Percentiles rank a stretch among this genome's conserved stretches.
Evolutionary conservation across 192 early-diverging fungal species (phyloP).

Genomic region (Umbelopsis ramanniana): DNA sequence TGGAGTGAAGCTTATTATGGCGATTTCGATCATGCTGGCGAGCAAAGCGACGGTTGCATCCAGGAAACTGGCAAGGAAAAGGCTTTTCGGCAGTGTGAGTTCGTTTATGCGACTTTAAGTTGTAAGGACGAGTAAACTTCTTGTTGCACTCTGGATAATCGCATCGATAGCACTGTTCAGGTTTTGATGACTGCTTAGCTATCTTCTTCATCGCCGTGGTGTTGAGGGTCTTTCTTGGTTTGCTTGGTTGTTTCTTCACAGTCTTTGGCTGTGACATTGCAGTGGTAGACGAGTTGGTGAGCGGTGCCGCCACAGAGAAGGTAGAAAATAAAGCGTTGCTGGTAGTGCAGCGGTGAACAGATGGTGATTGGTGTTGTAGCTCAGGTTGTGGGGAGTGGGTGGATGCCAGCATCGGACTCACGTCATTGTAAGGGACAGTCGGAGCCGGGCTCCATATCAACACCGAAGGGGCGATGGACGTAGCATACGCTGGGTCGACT

Average conservation of each 20-base stretch:
- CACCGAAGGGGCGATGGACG: neutral
- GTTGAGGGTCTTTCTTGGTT: neutral
- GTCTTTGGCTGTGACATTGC: neutral
- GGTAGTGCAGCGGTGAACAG: neutral
- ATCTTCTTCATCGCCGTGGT: neutral
- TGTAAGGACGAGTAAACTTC: slow-evolving; percentile 70
- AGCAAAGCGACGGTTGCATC: slow-evolving; percentile 81
- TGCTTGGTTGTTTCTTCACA: neutral
- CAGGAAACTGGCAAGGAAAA: slow-evolving; percentile 64
- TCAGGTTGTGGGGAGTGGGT: neutral
- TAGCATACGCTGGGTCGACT: neutral
- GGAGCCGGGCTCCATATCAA: slow-evolving; percentile 13
- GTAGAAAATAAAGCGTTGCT: neutral
- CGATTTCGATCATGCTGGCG: slow-evolving; percentile 91
- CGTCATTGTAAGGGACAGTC: neutral
- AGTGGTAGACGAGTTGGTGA: neutral
- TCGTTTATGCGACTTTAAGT: slow-evolving; percentile 70
- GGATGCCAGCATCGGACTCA: slow-evolving; percentile 16
- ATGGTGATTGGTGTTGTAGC: neutral
- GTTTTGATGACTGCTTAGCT: neutral
- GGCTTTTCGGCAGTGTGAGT: slow-evolving; percentile 69
- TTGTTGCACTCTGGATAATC: slow-evolving; percentile 47
- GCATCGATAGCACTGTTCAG: slow-evolving; percentile 6
- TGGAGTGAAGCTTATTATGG: slow-evolving; percentile 75
- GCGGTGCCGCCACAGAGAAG: neutral